A percentile compares a stretch with the other conserved stretches of the same genome.
These are phyloP conservation scores for Chaetomidium leptoderma DNA, from an alignment of 495 filamentous ascomycete species.

Conservation along the genomic window DNA sequence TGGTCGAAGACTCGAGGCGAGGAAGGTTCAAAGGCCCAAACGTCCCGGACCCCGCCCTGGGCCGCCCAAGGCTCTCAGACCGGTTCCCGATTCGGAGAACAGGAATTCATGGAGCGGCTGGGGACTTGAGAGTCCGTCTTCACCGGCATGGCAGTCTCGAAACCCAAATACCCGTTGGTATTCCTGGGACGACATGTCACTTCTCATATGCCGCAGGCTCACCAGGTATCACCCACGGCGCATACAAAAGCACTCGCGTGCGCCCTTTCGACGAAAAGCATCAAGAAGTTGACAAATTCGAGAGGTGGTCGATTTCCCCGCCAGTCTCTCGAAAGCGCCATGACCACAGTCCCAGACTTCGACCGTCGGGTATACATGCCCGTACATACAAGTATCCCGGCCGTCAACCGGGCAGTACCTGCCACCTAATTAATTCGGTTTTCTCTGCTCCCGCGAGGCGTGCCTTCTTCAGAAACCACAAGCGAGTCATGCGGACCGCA, in stretches of 20 bases:
- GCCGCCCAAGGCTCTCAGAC: neutral
- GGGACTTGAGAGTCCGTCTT: neutral
- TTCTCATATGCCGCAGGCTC: neutral
- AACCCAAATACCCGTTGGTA: neutral
- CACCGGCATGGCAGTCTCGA: neutral
- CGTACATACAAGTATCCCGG: too few species aligned
- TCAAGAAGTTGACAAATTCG: neutral
- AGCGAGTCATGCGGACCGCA: constrained; percentile 3
- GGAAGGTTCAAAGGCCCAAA: neutral
- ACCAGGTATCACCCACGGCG: neutral
- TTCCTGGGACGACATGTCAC: neutral
- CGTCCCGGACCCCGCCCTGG: neutral
- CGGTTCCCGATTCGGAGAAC: constrained; percentile 1
- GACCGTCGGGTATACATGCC: neutral
- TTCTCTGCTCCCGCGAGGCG: neutral
- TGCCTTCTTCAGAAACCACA: neutral
- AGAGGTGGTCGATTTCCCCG: neutral
- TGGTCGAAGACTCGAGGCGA: neutral
- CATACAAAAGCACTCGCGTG: neutral
- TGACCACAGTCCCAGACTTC: neutral
- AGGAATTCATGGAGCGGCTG: neutral
- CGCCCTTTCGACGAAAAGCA: neutral
- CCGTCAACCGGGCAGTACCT: too few species aligned
- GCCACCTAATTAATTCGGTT: too few species aligned
- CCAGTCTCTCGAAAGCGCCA: neutral